Base-by-base conservation (phyloP, 805 yeast species). In the Cyberlindnera lachancei region DNA sequence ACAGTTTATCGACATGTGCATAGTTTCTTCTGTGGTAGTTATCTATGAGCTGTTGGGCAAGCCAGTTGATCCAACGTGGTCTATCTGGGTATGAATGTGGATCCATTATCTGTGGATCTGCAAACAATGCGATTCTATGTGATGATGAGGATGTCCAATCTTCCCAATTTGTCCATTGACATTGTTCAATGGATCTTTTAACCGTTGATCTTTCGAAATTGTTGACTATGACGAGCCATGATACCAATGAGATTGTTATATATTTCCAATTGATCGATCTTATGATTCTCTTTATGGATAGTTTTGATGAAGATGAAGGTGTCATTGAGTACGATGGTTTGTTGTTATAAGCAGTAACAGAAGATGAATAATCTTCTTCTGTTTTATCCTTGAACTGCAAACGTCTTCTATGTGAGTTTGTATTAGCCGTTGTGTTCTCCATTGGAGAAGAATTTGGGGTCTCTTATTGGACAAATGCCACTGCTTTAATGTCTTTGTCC, bases 21-120 rank as follows among this genome's bases (percentile, higher is more conserved):
- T 84, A 75, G 53, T 90, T 87, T 33, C 87, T 67, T 41, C 73
- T 78, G 45, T 86, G 77, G 48, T 85, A 88, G 42, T 81, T 76
- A 53, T 92, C 98, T 12, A 82, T 66, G 24, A 85, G 50, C 36
- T 63, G 55, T 40, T 70, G 66, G 1, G 92, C 72, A n/a, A 84
- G 41, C 43, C 61, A 66, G 51, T 70, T 69, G 16, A 73, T 53
- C 4, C 63, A 17, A 25, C 59, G 41, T 14, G 79, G 73, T 45
- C 87, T 61, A 3, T 72, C 77, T 0, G 94, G 94, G 53, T 92
- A 92, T 0, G 97, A 82, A 55, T 82, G 74, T 17, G 67, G 80
- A 51, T 92, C 99, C 48, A 92, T 80, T 26, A 92, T 66, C 55
- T 92, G 99, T 0, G 98, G 98, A 52, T 92, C 99, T 0, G 96